Percentiles rank a stretch among this genome's conserved stretches.
Conservation (phyloP, 2,329 filamentous ascomycete genomes). For the Fusarium sp. region DNA sequence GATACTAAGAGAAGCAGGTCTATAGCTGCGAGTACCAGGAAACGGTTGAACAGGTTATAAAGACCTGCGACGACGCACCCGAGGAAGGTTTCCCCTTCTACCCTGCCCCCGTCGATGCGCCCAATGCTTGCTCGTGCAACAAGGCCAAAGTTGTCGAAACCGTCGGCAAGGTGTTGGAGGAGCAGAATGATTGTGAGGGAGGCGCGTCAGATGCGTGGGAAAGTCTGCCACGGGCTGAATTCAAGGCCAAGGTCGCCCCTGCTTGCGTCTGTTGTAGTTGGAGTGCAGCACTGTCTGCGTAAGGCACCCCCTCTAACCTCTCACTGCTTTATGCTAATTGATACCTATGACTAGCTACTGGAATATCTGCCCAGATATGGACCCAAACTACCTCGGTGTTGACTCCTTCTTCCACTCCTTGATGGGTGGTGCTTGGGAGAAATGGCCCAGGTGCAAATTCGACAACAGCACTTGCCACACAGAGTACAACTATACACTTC, state of each 20-base stretch:
- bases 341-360: background rate
- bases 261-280: constrained; percentile 5
- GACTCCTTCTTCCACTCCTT: background rate
- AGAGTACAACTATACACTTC: background rate
- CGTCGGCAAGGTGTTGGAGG: background rate
- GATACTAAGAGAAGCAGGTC: background rate
- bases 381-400: background rate
- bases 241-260: background rate
- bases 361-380: constrained; percentile 10
- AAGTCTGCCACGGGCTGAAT: background rate
- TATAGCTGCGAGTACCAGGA: constrained; percentile 1
- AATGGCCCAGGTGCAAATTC: background rate
- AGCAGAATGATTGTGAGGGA: background rate
- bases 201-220: background rate
- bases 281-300: background rate
- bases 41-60: background rate
- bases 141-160: background rate
- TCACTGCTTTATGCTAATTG: background rate
- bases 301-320: background rate
- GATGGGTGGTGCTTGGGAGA: background rate
- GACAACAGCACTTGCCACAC: background rate
- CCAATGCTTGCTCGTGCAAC: background rate
- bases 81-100: background rate
- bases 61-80: background rate
- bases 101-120: background rate